Evolutionary conservation across 352 stramenopile species (phyloP), one percentile per base, ranked within the genome.

Genomic region (Peronospora tabacina): DNA sequence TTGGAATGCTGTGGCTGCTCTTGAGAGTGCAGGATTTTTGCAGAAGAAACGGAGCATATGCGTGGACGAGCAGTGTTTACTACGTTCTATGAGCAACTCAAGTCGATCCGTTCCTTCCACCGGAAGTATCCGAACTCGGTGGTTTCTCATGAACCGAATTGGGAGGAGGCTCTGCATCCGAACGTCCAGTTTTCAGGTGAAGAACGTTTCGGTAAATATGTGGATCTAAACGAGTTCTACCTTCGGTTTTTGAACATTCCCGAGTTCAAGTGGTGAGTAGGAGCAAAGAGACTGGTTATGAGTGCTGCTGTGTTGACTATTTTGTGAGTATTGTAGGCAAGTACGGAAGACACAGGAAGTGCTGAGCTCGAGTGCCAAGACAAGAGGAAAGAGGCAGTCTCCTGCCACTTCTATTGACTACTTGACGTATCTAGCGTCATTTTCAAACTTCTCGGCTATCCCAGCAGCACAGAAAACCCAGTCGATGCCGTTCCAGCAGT

Each of bases 191-290:
- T 95, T 47, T 91, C 80, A 2, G 86, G 86, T 12, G 84, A 95
- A 79, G 86, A 95, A 58, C 77, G 72, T 19, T 89, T 88, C 32
- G 86, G 86, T 48, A 91, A 92, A 51, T 95, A 94, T 53, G 72
- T 95, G n/a, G 86, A 95, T 55, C 46, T 95, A 28, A 81, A 94
- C 51, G 70, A 83, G 58, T 84, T 91, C 48, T 90, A 93, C 66
- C 50, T 63, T 47, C 67, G 73, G 13, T 95, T 82, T 42, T 44
- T 93, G 42, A 93, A 95, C 52, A 66, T 85, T 12, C 64, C 70
- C 17, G 68, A 70, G 41, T 74, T 87, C n/a, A 72, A 83, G 51
- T 66, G 47, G 61, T 70, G 17, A 35, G 40, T 52, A 32, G 5
- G 4, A 19, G 16, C 12, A 34, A 26, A 15, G 22, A n/a, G 19